A percentile compares a stretch with the other conserved stretches of the same genome.
Conservation (phyloP, 805 yeast genomes). For the Phaffomyces antillensis region DNA sequence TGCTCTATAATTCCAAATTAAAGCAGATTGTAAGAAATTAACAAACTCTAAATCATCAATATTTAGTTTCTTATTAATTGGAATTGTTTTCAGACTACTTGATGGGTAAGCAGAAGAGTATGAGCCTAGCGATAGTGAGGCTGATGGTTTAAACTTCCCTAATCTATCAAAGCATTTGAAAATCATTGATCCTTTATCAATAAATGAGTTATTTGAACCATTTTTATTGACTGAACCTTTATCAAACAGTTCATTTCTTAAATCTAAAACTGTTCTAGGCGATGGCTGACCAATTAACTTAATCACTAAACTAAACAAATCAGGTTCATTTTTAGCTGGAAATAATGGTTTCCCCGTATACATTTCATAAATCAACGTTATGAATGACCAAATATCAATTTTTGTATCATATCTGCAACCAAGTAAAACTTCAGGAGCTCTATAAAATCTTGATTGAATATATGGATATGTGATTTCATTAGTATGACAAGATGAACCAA, state of each 20-base stretch:
- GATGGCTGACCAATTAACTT: conserved; percentile 82
- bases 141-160: conserved; percentile 17
- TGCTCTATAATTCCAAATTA: conserved; percentile 40
- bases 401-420: conserved; percentile 72
- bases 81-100: conserved; percentile 3
- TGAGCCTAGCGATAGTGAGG: no score
- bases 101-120: no score
- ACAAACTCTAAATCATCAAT: conserved; percentile 17
- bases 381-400: conserved; percentile 90
- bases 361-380: conserved; percentile 83
- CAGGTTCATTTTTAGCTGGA: conserved; percentile 78
- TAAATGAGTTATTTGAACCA: conserved; percentile 4
- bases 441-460: conserved; percentile 73
- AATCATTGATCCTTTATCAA: conserved; percentile 26
- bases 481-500: conserved; percentile 60
- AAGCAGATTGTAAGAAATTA: conserved; percentile 23
- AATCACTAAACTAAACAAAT: conserved; percentile 66
- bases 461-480: conserved; percentile 71
- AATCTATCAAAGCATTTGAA: conserved; percentile 29
- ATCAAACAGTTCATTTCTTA: conserved; percentile 31
- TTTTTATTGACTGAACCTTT: conserved; percentile 29
- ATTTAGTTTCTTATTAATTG: conserved; percentile 10
- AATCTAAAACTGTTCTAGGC: conserved; percentile 28
- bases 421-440: conserved; percentile 72
- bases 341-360: conserved; percentile 79